Evolutionary conservation across 345 rosid genomes (phyloP).

Genomic region (Lumnitzera racemosa): DNA sequence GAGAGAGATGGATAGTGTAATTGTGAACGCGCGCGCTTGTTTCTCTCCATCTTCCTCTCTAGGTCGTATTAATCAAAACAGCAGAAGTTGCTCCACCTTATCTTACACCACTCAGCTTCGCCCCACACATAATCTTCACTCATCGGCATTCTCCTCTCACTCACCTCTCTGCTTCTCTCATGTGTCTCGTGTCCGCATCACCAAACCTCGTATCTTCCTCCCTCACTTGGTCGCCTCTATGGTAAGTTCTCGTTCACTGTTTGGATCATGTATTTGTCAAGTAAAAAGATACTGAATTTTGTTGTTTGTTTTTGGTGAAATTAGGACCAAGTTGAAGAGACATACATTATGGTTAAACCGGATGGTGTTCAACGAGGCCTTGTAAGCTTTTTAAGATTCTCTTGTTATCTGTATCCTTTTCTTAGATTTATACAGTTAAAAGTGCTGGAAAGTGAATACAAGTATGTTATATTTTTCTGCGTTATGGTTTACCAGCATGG

Average conservation of each 20-base stretch:
- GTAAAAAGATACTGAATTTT: neutral
- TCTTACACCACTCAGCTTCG: neutral
- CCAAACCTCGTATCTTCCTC: slow-evolving; percentile 57
- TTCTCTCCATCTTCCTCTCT: slow-evolving; percentile 2
- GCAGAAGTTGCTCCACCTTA: slow-evolving; percentile 1
- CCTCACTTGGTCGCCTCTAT: slow-evolving; percentile 78
- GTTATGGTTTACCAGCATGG: too few relatives aligned
- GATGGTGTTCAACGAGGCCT: slow-evolving; percentile 94
- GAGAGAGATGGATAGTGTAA: slow-evolving; percentile 7
- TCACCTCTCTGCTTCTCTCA: slow-evolving; percentile 43
- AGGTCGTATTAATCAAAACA: neutral
- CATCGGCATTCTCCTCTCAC: slow-evolving; percentile 44
- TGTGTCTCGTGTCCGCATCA: slow-evolving; percentile 30
- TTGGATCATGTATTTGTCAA: neutral
- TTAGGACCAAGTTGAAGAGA: slow-evolving; percentile 76
- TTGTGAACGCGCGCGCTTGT: slow-evolving; percentile 3
- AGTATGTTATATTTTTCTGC: too few relatives aligned
- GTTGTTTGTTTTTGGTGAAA: slow-evolving; percentile 8
- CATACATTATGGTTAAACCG: slow-evolving; percentile 91
- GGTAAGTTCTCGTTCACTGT: slow-evolving; percentile 30
- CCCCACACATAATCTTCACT: slow-evolving; percentile 9
- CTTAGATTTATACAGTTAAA: too few relatives aligned
- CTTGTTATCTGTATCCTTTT: too few relatives aligned
- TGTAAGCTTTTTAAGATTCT: slow-evolving; percentile 31
- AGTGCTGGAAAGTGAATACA: too few relatives aligned